phyloP scores from a whole-genome alignment of 495 filamentous ascomycete species.

The Tuber umbilicatum region DNA sequence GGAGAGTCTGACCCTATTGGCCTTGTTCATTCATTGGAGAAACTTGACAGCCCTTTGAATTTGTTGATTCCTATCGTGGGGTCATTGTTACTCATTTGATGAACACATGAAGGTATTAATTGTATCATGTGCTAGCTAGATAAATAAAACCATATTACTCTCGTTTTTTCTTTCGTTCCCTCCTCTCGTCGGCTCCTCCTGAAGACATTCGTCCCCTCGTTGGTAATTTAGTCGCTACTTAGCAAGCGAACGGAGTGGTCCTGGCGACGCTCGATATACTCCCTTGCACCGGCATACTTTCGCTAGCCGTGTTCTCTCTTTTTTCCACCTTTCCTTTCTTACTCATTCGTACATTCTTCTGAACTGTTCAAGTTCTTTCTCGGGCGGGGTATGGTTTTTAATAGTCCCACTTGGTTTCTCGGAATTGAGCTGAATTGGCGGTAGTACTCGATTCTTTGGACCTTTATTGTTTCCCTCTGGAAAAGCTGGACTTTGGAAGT shows the following conservation, averaged over 20 bases:
- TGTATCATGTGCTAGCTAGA: conserved; percentile 5
- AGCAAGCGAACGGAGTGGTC: conserved; percentile 4
- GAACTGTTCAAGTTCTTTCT: background rate
- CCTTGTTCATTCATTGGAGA: background rate
- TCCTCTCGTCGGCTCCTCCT: background rate
- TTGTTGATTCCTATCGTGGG: background rate
- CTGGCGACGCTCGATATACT: conserved; percentile 5
- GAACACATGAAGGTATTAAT: background rate
- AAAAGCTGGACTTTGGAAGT: background rate
- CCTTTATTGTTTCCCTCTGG: background rate
- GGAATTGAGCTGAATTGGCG: background rate
- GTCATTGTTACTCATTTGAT: background rate
- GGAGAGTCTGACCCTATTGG: background rate
- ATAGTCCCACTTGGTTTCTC: background rate
- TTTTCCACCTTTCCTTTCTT: background rate
- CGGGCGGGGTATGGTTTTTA: background rate
- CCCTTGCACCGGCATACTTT: background rate
- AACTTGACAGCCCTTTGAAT: background rate
- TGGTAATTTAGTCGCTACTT: background rate
- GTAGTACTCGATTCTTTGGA: background rate
- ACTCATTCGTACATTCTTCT: background rate
- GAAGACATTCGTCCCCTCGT: background rate
- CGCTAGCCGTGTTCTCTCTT: background rate
- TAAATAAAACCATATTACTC: background rate
- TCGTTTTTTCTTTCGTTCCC: background rate